Percentiles rank a stretch among this genome's conserved stretches.
Evolutionary conservation across 495 filamentous ascomycete genomes (phyloP).

Genomic region (Talaromyces trachyspermus): DNA sequence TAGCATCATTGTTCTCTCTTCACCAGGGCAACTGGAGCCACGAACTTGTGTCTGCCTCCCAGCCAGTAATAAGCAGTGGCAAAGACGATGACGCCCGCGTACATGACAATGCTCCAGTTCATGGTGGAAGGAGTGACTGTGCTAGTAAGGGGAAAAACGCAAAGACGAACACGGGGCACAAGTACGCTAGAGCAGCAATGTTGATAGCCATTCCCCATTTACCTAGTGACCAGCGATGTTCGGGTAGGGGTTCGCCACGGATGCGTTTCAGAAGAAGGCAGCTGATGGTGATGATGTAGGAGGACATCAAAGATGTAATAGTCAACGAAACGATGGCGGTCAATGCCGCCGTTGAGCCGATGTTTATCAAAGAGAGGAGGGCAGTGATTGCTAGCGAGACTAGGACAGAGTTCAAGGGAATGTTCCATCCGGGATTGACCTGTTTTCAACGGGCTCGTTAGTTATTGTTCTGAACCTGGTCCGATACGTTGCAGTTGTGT

Average conservation of each 20-base stretch:
- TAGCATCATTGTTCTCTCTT: constrained; percentile 23
- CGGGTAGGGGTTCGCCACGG: constrained; percentile 31
- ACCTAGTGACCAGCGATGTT: constrained; percentile 43
- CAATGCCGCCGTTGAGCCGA: constrained; percentile 42
- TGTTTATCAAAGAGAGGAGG: constrained; percentile 46
- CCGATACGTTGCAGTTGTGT: background rate
- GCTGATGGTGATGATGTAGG: constrained; percentile 43
- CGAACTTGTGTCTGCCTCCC: constrained; percentile 35
- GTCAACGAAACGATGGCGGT: constrained; percentile 40
- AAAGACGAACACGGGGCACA: constrained; percentile 44
- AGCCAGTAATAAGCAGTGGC: constrained; percentile 38
- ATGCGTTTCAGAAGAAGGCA: constrained; percentile 41
- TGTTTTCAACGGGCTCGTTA: constrained; percentile 14
- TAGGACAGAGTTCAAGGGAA: constrained; percentile 46
- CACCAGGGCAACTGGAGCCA: constrained; percentile 36
- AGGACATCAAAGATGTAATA: constrained; percentile 33
- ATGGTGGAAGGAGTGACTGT: constrained; percentile 33
- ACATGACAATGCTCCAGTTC: constrained; percentile 46
- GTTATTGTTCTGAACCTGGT: constrained; percentile 2
- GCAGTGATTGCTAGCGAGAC: constrained; percentile 37
- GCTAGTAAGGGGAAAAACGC: constrained; percentile 43
- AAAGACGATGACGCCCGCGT: constrained; percentile 35
- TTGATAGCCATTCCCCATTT: constrained; percentile 42
- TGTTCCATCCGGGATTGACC: constrained; percentile 43
- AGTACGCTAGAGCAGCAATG: constrained; percentile 27